Conservation (phyloP, 2,329 filamentous ascomycete species). For the Penicillium sclerotiorum region DNA sequence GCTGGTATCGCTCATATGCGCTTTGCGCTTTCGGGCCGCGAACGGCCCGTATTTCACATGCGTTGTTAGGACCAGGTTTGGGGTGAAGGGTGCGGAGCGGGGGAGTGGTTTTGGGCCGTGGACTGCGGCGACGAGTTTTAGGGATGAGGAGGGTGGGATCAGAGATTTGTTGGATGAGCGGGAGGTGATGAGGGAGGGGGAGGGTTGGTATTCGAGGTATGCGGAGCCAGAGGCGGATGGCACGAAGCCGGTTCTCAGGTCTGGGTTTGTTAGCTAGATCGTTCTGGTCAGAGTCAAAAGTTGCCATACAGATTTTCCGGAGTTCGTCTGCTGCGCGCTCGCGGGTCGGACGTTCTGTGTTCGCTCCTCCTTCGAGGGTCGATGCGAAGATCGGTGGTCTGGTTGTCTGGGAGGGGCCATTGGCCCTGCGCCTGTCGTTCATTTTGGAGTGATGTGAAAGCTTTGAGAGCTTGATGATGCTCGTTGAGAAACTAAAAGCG, state of each 20-base stretch:
- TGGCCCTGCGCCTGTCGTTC: constrained; percentile 80
- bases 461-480: constrained; percentile 8
- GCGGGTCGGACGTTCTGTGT: constrained; percentile 58
- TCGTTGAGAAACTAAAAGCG: constrained; percentile 29
- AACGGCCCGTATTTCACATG: constrained; percentile 98
- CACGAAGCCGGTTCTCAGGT: constrained; percentile 87
- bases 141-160: constrained; percentile 62
- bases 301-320: constrained; percentile 86
- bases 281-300: too few relatives aligned
- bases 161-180: constrained; percentile 49
- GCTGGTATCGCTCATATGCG: constrained; percentile 80
- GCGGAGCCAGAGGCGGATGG: constrained; percentile 93
- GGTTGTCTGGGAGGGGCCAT: constrained; percentile 80
- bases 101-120: constrained; percentile 91
- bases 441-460: constrained; percentile 9
- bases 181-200: constrained; percentile 47
- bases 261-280: constrained; percentile 48
- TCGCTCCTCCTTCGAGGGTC: too few relatives aligned
- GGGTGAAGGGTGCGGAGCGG: constrained; percentile 85
- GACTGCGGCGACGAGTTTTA: constrained; percentile 91
- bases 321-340: constrained; percentile 69
- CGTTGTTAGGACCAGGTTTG: constrained; percentile 86
- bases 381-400: constrained; percentile 70
- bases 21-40: constrained; percentile 77
- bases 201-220: constrained; percentile 59